Conservation (phyloP, 768 basidiomycete species). For the Vararia minispora region DNA sequence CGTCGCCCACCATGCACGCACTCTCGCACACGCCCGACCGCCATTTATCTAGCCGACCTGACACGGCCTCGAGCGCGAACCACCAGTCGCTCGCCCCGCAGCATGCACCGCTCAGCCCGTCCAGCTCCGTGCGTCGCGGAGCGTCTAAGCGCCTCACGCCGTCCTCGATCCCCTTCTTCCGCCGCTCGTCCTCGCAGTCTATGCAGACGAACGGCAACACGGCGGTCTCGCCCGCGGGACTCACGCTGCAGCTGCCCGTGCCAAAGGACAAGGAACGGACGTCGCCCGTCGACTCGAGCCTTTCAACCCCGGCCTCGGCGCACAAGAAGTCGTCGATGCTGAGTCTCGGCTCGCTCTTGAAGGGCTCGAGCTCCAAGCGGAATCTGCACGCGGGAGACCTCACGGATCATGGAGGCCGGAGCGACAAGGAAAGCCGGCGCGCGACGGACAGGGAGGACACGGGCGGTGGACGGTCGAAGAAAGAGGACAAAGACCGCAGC, state of each 20-base stretch:
- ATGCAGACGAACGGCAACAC: slow-evolving; percentile 42
- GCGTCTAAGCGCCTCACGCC: slow-evolving; percentile 80
- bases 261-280: slow-evolving; percentile 34
- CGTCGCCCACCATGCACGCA: slow-evolving; percentile 26
- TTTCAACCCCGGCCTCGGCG: slow-evolving; percentile 40
- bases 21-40: slow-evolving; percentile 59
- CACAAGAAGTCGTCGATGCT: slow-evolving; percentile 79
- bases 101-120: slow-evolving; percentile 59
- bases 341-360: slow-evolving; percentile 73
- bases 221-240: slow-evolving; percentile 35
- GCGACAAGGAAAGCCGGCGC: slow-evolving; percentile 44
- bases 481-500: slow-evolving; percentile 74
- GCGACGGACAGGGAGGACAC: slow-evolving; percentile 41
- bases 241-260: slow-evolving; percentile 28
- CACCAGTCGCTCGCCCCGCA: slow-evolving; percentile 41
- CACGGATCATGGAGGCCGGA: slow-evolving; percentile 25
- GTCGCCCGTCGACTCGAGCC: slow-evolving; percentile 41
- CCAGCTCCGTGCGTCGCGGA: slow-evolving; percentile 54
- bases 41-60: slow-evolving; percentile 49
- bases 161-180: slow-evolving; percentile 90
- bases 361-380: slow-evolving; percentile 71
- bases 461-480: slow-evolving; percentile 49
- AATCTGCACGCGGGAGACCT: slow-evolving; percentile 68
- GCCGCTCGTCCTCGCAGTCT: slow-evolving; percentile 82
- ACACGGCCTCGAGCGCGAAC: slow-evolving; percentile 71